Conservation (phyloP, 1,284 basidiomycete species). For the Agroathelia rolfsii region DNA sequence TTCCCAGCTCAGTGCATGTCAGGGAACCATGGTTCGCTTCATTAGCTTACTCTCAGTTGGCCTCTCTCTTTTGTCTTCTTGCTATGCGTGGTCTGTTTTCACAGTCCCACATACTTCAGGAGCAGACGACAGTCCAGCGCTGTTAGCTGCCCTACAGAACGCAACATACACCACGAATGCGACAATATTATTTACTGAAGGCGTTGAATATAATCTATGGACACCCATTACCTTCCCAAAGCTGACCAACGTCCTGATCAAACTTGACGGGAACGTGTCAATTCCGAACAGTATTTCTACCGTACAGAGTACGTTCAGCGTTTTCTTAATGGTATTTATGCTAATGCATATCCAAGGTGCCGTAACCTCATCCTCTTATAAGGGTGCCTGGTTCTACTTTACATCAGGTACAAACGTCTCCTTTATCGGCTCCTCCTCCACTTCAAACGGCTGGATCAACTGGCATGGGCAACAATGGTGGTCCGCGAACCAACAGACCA, state of each 20-base stretch:
- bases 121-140: conserved; percentile 40
- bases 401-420: conserved; percentile 48
- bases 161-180: conserved; percentile 33
- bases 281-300: conserved; percentile 44
- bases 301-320: conserved; percentile 33
- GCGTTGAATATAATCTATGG: conserved; percentile 48
- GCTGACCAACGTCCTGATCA: conserved; percentile 46
- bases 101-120: conserved; percentile 38
- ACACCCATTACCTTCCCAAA: conserved; percentile 46
- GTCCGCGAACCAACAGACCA: conserved; percentile 42
- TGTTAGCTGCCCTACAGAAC: conserved; percentile 29
- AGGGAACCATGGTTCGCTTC: too few relatives aligned
- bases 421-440: conserved; percentile 40
- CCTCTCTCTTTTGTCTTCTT: conserved; percentile 15
- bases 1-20: too few relatives aligned
- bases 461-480: conserved; percentile 60
- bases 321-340: not conserved
- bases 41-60: conserved; percentile 10
- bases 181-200: conserved; percentile 46
- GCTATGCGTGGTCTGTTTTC: conserved; percentile 36
- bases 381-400: conserved; percentile 36
- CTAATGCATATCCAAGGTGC: not conserved
- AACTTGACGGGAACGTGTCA: conserved; percentile 48
- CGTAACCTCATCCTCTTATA: not conserved
- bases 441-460: conserved; percentile 53